Conservation (phyloP, 2,329 filamentous ascomycete genomes). For the Meredithiella fracta region DNA sequence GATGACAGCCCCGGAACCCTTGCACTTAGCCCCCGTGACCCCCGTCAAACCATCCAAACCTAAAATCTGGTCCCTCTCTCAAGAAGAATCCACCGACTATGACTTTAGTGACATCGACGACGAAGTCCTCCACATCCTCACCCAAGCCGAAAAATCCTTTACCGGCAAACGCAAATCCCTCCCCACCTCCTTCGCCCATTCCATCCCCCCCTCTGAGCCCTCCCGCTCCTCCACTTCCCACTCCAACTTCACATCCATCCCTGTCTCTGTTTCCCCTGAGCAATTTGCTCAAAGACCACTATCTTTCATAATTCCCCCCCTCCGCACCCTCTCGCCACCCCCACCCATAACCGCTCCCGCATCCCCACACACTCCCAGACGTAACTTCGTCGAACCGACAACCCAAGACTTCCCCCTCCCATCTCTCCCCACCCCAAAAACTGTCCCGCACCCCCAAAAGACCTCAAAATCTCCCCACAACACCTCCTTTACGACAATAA, state of each 20-base stretch:
- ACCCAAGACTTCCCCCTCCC: neutral
- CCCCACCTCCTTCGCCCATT: neutral
- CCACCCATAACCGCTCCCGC: neutral
- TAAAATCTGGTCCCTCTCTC: too few relatives aligned
- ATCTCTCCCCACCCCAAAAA: neutral
- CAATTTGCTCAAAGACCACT: neutral
- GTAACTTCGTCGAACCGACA: neutral
- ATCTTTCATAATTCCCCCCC: neutral
- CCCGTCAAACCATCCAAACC: too few relatives aligned
- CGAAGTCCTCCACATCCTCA: slow-evolving; percentile 21
- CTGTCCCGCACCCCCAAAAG: neutral
- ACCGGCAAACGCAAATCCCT: neutral
- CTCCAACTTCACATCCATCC: neutral
- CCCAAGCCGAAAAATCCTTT: slow-evolving; percentile 4
- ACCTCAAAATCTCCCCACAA: neutral
- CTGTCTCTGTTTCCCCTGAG: neutral
- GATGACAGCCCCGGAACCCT: too few relatives aligned
- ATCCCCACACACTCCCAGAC: neutral
- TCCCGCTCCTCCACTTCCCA: neutral
- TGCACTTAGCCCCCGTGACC: too few relatives aligned
- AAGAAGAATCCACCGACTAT: neutral
- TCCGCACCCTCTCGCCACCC: neutral
- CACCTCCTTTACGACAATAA: too few relatives aligned
- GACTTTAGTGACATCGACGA: slow-evolving; percentile 4
- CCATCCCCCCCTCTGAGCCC: neutral